Evolutionary conservation across 2,329 filamentous ascomycete species (phyloP), one percentile per base, ranked within the genome.

Genomic region (Phialophora verrucosa): DNA sequence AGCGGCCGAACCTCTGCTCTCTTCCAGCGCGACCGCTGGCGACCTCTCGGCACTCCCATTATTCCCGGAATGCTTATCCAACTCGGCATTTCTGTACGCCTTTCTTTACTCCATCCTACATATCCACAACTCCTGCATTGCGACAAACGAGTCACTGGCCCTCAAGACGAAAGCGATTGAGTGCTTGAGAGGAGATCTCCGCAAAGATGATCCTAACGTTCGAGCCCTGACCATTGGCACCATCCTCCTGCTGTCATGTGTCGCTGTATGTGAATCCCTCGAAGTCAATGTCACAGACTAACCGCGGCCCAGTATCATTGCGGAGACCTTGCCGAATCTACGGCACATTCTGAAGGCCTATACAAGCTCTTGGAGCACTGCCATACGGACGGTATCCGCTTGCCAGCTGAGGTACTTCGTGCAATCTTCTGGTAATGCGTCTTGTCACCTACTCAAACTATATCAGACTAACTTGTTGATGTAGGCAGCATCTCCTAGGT

Each of bases 131-230:
- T 35, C 42, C 11, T 65, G 53, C 14, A 47, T 29, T n/a, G 50
- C 42, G 12, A 53, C 58, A 25, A 62, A 47, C 35, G 59, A 65
- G 27, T 57, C 58, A 25, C 63, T 65, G 4, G 27, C 57, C 17
- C 59, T 65, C 44, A 65, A 65, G 29, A 60, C 53, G 17, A 58
- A 59, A 20, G 63, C 63, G 14, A 65, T 65, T 23, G 59, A 65
- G 32, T 65, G 44, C 11, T 32, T 65, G 44, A 50, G 59, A 20
- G 59, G 44, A 53, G 59, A 62, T 44, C 49, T 65, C 25, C 63
- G 50, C 6, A 47, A 54, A 20, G 42, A 58, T 51, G 54, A 58
- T 35, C 47, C 44, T 32, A 58, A 60, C 25, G 12, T 47, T 14
- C 59, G 59, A 29, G 53, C 59, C 8, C 59, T 65, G 17, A 57